Conservation (phyloP, 2,329 filamentous ascomycete genomes). For the Alternaria ventricosa region DNA sequence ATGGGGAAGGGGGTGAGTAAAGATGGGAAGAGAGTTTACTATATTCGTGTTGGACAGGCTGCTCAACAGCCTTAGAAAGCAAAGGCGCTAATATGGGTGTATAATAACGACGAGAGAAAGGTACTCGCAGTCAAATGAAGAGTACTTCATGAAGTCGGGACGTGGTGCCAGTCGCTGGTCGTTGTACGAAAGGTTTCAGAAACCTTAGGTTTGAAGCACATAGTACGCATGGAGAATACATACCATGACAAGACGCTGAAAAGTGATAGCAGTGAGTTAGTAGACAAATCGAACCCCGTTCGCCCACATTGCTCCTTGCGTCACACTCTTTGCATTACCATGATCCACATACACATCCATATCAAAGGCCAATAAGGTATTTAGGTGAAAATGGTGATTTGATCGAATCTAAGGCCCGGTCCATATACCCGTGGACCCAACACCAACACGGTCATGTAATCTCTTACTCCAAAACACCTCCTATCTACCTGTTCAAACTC, state of each 20-base stretch:
- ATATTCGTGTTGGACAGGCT: neutral
- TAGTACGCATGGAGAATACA: neutral
- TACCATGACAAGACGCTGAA: neutral
- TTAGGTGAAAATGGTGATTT: neutral
- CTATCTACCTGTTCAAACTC: constrained; percentile 58
- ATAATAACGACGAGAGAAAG: no score
- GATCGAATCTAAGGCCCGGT: neutral
- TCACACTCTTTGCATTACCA: neutral
- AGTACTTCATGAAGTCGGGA: neutral
- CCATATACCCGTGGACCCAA: neutral
- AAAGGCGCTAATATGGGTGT: no score
- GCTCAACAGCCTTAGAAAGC: neutral
- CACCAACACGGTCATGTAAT: neutral
- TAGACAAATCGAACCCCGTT: neutral
- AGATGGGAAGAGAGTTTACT: neutral
- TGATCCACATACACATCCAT: neutral
- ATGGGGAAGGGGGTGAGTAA: neutral
- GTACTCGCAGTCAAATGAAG: neutral
- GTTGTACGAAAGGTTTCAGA: neutral
- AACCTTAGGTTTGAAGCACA: neutral
- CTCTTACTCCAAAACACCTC: neutral
- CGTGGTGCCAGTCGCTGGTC: neutral
- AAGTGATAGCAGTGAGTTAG: neutral
- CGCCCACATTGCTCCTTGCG: no score
- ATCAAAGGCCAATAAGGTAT: neutral